Evolutionary conservation across 805 yeast species (phyloP), one percentile per base, ranked within the genome.

Genomic region (Lipomyces sp.): DNA sequence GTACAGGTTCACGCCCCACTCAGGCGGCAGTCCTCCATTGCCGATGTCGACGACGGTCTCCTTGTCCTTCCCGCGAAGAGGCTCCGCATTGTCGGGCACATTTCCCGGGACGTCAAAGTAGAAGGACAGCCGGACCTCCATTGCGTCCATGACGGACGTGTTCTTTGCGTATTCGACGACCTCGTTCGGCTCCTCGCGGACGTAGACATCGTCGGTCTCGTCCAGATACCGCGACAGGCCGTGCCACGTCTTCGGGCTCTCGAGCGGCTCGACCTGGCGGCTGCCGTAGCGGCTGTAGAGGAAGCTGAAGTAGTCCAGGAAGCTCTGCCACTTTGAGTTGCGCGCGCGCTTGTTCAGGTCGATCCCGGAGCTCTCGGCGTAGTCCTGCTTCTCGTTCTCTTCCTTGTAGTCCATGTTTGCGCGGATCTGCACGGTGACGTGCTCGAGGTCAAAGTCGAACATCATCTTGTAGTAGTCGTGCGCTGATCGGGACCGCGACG

Each of bases 91-190:
- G 1, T 37, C 43, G 0, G 84, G 82, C 2, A 79, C 82, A 1
- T 60, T 47, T 0, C 96, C 96, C 0, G 91, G 87, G 2, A 74
- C 62, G 64, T 93, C 98, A 60, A 75, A 84, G 63, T 77, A 81
- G 61, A 85, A 85, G 4, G 74, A 69, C 1, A 87, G 35, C n/a
- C 74, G 69, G 0, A 82, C 72, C 3, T 65, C 65, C 0, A 79
- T 77, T 0, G 93, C 76, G 51, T 82, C 86, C 3, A 89, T 59
- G 1, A 93, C 66, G 42, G 79, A 78, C 6, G 93, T 79, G 55
- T 78, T 84, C 65, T 83, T 85, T 0, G 93, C 98, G 67, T 93
- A 93, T 63, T 93, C 96, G 13, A 68, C 68, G 0, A 64, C 57
- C 2, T 67, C 65, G 24, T 70, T 73, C 6, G 11, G 21, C 18